These are phyloP conservation scores for Closterium sp. DNA, from an alignment of 139 green algal genomes.

Conservation along the genomic window DNA sequence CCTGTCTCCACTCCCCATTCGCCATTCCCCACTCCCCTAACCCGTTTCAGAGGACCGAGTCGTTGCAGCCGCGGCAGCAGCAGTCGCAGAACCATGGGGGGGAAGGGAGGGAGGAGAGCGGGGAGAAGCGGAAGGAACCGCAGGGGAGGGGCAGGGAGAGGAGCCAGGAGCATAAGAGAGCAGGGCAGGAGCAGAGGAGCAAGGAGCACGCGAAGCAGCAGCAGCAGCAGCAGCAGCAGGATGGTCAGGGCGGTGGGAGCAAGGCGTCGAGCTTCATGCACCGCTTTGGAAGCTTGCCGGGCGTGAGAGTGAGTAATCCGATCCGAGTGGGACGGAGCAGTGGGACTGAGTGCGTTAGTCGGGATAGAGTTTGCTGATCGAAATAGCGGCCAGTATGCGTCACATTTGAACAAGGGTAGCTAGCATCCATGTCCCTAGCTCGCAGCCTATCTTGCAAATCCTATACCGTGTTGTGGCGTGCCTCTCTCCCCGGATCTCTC, in stretches of 20 bases:
- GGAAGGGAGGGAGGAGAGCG: not conserved
- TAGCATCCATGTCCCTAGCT: no score
- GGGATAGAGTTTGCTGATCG: no score
- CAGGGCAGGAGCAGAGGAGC: not conserved
- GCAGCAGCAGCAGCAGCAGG: slow-evolving; percentile 1
- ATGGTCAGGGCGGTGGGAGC: not conserved
- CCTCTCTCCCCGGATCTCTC: no score
- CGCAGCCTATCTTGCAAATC: no score
- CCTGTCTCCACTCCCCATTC: not conserved
- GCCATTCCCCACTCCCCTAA: not conserved
- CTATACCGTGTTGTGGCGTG: no score
- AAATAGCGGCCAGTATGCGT: no score
- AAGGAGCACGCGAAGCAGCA: not conserved
- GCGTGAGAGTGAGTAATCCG: not conserved
- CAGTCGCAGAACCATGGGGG: not conserved
- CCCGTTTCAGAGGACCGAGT: not conserved
- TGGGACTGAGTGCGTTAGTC: no score
- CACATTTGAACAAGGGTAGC: no score
- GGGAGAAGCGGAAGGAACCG: not conserved
- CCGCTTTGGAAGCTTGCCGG: not conserved
- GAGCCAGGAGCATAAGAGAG: not conserved
- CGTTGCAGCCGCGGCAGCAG: not conserved
- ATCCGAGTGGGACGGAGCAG: no score
- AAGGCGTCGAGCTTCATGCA: not conserved
- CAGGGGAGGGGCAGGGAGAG: not conserved